These are phyloP conservation scores for Tetrahymena malaccensis DNA, from an alignment of 73 alveolate species.

Conservation along the genomic window DNA sequence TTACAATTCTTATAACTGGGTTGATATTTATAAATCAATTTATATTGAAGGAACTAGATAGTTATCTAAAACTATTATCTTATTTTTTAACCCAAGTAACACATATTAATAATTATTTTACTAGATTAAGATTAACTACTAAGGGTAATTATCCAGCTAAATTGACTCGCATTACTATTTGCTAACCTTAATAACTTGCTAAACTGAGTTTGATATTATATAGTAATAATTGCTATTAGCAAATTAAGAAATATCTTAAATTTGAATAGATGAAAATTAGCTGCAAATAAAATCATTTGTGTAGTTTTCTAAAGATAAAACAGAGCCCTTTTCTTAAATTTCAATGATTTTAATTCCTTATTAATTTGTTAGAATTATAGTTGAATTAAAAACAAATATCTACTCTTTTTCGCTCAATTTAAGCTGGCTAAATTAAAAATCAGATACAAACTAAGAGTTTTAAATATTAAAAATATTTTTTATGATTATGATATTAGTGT, in stretches of 20 bases:
- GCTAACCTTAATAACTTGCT: neutral
- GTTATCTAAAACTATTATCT: neutral
- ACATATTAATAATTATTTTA: neutral
- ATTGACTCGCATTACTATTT: neutral
- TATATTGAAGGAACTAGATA: neutral
- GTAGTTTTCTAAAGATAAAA: neutral
- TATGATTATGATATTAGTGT: neutral
- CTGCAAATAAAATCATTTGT: neutral
- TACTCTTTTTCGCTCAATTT: neutral
- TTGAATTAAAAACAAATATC: neutral
- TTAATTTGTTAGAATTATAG: neutral
- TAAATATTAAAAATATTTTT: neutral
- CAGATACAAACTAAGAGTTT: neutral
- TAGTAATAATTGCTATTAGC: neutral
- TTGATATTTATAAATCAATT: neutral
- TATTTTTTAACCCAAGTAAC: neutral
- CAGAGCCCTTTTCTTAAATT: neutral
- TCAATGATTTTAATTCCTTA: neutral
- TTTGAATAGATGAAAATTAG: neutral
- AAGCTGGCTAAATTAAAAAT: neutral
- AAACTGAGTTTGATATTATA: neutral
- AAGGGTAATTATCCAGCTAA: neutral
- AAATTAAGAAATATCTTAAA: neutral
- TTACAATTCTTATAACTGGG: neutral
- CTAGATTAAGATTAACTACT: neutral